phyloP scores from a whole-genome alignment of 2,329 filamentous ascomycete species.

The Aplosporella prunicola region DNA sequence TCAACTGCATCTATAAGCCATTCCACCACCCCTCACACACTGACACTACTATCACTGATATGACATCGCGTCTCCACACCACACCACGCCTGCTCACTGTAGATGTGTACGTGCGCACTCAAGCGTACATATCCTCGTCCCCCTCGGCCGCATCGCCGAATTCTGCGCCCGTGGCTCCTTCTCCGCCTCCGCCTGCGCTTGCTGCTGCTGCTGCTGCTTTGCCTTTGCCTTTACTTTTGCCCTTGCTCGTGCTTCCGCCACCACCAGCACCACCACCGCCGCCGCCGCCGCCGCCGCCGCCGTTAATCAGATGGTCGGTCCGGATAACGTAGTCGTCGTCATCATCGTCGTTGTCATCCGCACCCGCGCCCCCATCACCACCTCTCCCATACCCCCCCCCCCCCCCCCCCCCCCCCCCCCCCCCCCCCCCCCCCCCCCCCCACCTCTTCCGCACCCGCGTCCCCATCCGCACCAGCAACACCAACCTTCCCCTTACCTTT shows the following conservation, averaged over 20 bases:
- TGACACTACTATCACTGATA: too few relatives aligned
- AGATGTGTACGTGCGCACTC: neutral
- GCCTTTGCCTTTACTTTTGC: constrained; percentile 28
- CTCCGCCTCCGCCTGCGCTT: constrained; percentile 13
- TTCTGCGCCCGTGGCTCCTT: constrained; percentile 27
- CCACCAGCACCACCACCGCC: constrained; percentile 21
- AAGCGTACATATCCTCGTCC: constrained; percentile 34
- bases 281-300: constrained; percentile 18
- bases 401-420: neutral
- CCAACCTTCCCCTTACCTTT: constrained; percentile 1
- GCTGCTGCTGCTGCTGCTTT: constrained; percentile 18
- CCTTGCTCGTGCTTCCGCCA: too few relatives aligned
- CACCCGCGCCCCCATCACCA: neutral
- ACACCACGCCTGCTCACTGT: too few relatives aligned
- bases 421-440: neutral
- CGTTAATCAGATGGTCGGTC: constrained; percentile 29
- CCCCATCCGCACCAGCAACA: neutral
- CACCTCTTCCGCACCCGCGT: neutral
- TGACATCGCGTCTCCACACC: too few relatives aligned
- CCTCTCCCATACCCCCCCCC: neutral
- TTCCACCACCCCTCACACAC: too few relatives aligned
- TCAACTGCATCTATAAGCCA: too few relatives aligned
- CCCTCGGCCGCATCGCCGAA: constrained; percentile 32
- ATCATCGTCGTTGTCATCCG: constrained; percentile 18
- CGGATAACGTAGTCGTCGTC: constrained; percentile 33